Evolutionary conservation across 2,329 filamentous ascomycete species (phyloP).

Genomic region (Fusarium multiceps): DNA sequence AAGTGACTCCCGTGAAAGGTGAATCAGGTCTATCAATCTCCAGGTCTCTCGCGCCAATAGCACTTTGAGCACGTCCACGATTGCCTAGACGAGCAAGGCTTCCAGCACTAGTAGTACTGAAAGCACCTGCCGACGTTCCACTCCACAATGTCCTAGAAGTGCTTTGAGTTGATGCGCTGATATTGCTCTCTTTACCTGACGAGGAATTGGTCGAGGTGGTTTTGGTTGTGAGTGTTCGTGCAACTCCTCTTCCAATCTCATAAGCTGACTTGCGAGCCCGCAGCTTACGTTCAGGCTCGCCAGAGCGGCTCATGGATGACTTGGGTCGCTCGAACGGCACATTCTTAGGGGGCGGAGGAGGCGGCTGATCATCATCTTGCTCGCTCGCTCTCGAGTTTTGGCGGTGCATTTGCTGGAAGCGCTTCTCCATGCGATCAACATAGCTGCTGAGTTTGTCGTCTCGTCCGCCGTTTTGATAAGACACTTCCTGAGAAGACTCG

Average conservation of each 20-base stretch:
- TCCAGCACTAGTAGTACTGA: conserved; percentile 95
- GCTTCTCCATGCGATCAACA: conserved; percentile 90
- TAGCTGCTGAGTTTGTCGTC: conserved; percentile 82
- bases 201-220: conserved; percentile 86
- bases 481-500: conserved; percentile 62
- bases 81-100: conserved; percentile 84
- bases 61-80: conserved; percentile 71
- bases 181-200: conserved; percentile 75
- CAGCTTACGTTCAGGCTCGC: conserved; percentile 59
- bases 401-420: conserved; percentile 77
- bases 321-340: conserved; percentile 65
- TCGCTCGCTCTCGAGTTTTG: conserved; percentile 59
- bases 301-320: conserved; percentile 64
- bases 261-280: conserved; percentile 79
- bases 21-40: conserved; percentile 68
- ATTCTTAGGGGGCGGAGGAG: conserved; percentile 69
- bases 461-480: conserved; percentile 54
- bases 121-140: conserved; percentile 86
- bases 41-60: conserved; percentile 69
- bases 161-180: conserved; percentile 78
- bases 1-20: conserved; percentile 82
- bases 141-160: conserved; percentile 94
- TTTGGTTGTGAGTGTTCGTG: conserved; percentile 87
- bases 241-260: conserved; percentile 77
- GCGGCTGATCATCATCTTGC: conserved; percentile 64